Evolutionary conservation across 169 alveolate genomes (phyloP).

Genomic region (Blepharisma undulans): DNA sequence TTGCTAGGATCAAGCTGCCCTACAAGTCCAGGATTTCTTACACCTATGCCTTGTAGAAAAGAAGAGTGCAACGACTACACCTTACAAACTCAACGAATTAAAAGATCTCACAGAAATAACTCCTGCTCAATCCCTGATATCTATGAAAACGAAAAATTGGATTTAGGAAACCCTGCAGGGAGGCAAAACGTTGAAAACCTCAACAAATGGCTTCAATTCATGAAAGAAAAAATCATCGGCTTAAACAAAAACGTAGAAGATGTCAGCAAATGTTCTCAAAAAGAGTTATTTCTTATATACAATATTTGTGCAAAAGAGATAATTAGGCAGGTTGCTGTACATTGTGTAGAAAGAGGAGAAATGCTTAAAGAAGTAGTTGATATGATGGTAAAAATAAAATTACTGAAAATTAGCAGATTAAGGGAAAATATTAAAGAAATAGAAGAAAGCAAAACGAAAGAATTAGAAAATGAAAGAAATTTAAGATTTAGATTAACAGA

Average conservation of each 20-base stretch:
- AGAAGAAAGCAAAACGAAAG: not conserved
- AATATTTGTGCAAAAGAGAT: conserved; percentile 33
- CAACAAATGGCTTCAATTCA: not conserved
- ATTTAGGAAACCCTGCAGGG: conserved; percentile 30
- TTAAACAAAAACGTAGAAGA: not conserved
- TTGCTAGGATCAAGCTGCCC: not conserved
- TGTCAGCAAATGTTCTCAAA: not conserved
- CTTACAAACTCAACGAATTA: not conserved
- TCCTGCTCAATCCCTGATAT: not conserved
- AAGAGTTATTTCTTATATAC: not conserved
- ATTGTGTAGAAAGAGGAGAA: conserved; percentile 18
- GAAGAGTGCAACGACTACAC: not conserved
- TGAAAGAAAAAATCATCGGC: not conserved
- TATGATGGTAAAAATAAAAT: not conserved
- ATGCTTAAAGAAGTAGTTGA: not conserved
- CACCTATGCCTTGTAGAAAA: not conserved
- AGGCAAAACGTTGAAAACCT: conserved; percentile 8
- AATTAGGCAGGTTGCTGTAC: conserved; percentile 30
- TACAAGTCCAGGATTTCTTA: not conserved
- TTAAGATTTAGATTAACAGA: not conserved
- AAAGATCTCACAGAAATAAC: not conserved
- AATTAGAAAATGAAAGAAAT: not conserved
- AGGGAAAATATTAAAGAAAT: not conserved
- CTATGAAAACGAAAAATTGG: not conserved
- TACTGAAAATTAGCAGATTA: not conserved